Conservation (phyloP, 2,329 filamentous ascomycete species). For the Macrophomina pseudophaseolina region DNA sequence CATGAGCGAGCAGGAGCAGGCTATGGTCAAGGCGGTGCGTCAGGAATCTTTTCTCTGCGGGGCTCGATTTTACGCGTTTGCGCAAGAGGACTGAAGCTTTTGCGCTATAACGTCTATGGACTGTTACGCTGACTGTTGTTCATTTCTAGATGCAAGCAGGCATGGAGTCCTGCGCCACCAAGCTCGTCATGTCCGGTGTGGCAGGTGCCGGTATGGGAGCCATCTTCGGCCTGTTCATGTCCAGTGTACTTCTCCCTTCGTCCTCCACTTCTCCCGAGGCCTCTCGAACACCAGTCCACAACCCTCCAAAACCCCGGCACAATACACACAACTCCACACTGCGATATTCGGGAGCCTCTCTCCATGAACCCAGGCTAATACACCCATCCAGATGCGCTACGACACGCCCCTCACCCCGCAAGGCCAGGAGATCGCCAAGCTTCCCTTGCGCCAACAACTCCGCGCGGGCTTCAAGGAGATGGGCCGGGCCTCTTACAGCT, state of each 20-base stretch:
- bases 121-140: not conserved
- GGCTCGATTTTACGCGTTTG: not conserved
- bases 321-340: not conserved
- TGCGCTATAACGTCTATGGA: not conserved
- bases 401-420: constrained; percentile 79
- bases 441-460: constrained; percentile 85
- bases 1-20: constrained; percentile 52
- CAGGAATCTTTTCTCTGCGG: not conserved
- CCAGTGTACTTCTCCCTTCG: constrained; percentile 65
- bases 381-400: constrained; percentile 81
- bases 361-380: not conserved
- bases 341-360: not conserved
- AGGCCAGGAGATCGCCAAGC: constrained; percentile 58
- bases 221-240: constrained; percentile 97
- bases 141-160: constrained; percentile 73
- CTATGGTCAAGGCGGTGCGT: constrained; percentile 55
- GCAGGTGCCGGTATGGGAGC: constrained; percentile 96
- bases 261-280: not conserved
- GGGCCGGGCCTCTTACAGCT: constrained; percentile 80
- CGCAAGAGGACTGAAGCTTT: not conserved
- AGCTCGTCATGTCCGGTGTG: constrained; percentile 85
- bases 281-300: not conserved
- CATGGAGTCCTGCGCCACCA: constrained; percentile 92
- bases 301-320: not conserved
- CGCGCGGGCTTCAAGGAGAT: constrained; percentile 90